Base-by-base conservation (phyloP, 345 rosid species). In the Pistacia vera region DNA sequence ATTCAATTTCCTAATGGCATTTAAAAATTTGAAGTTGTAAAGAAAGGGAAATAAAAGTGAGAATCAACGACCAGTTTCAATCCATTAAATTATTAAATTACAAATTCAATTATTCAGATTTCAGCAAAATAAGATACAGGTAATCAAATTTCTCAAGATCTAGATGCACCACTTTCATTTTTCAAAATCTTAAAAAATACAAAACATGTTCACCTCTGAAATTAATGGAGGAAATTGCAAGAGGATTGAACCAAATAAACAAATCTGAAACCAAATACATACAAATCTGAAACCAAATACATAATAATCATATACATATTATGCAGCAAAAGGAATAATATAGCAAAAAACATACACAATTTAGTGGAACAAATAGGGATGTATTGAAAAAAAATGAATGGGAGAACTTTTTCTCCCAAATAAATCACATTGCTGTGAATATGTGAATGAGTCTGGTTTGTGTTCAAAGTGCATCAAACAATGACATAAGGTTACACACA, bases 351-450 rank as follows among this genome's bases (percentile, higher is more conserved):
- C n/a, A 71, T 44, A 33, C 17, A 64, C 18, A 59, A 6, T 30
- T 9, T 5, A 17, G 48, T 36, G 9, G 22, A 12, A 38, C 56
- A 73, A 51, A 33, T 51, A 63, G 18, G 13, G 36, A 65, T 70
- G 28, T 18, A 1, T 36, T 48, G 49, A 54, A 57, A 14, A 65
- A 66, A 63, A 60, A 25, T 36, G 75, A 44, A 41, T 25, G 77
- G 76, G 70, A 78, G 85, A 80, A 77, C 75, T 85, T 84, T 81
- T 77, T 63, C 77, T 72, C 81, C 78, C 78, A 75, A 52, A 22
- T 44, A 59, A 38, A 77, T 76, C 36, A 65, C 65, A 52, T 63
- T 35, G 22, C 36, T 57, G 66, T 63, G 20, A 71, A 71, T 72
- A 79, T 74, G 22, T 61, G 77, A 76, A 75, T 79, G 68, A 30